These are phyloP conservation scores for Cladosporium phlei DNA, from an alignment of 2,329 filamentous ascomycete genomes.

Conservation along the genomic window DNA sequence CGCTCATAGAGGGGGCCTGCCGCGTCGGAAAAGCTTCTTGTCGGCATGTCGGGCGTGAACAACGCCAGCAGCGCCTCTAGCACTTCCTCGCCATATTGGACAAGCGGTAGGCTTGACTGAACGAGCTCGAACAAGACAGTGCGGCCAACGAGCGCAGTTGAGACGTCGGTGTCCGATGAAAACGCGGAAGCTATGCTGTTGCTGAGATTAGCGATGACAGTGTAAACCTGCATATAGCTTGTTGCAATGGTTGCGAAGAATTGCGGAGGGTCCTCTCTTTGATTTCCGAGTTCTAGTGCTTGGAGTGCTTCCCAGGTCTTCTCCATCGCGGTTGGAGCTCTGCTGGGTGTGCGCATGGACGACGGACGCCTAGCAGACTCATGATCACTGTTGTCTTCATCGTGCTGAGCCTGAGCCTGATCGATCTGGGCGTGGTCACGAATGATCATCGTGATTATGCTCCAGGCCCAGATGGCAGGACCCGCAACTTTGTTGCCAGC, in stretches of 20 bases:
- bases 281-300: conserved; percentile 21
- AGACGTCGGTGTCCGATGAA: conserved; percentile 43
- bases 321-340: conserved; percentile 19
- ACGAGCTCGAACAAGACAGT: conserved; percentile 65
- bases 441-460: conserved; percentile 67
- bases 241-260: conserved; percentile 46
- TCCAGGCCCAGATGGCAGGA: conserved; percentile 77
- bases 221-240: conserved; percentile 45
- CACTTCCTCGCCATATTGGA: conserved; percentile 70
- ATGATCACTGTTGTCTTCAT: conserved; percentile 31
- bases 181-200: conserved; percentile 44
- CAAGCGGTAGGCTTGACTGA: conserved; percentile 59
- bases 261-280: conserved; percentile 44
- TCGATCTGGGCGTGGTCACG: conserved; percentile 56
- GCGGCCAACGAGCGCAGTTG: conserved; percentile 61
- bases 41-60: conserved; percentile 36
- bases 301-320: conserved; percentile 23
- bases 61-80: conserved; percentile 62
- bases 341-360: conserved; percentile 2
- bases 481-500: conserved; percentile 58
- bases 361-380: conserved; percentile 15
- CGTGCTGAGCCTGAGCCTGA: conserved; percentile 42
- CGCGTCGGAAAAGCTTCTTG: conserved; percentile 2
- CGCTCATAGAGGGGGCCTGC: conserved; percentile 1
- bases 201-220: conserved; percentile 43